These are phyloP conservation scores for Gossypium aridum DNA, from an alignment of 441 rosid species.

Conservation along the genomic window DNA sequence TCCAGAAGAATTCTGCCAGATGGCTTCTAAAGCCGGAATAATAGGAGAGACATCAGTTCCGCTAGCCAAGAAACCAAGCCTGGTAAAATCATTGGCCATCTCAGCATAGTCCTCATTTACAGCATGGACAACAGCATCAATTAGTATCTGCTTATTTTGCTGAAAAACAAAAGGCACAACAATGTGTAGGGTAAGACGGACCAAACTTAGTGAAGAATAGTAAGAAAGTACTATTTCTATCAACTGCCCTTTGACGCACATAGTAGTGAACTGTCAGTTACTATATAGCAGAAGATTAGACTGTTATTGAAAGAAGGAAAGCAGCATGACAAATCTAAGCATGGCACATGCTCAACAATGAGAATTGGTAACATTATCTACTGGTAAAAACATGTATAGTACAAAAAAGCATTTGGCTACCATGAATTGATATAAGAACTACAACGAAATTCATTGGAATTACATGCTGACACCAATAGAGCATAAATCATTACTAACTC, in stretches of 20 bases:
- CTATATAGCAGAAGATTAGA: background rate
- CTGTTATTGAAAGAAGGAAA: background rate
- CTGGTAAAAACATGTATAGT: background rate
- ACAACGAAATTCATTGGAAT: background rate
- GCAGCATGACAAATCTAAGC: background rate
- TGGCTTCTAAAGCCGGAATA: conserved; percentile 90
- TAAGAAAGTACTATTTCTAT: background rate
- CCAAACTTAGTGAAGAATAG: conserved; percentile 6
- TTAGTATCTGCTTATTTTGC: conserved; percentile 96
- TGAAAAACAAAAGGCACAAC: conserved; percentile 33
- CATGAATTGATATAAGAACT: background rate
- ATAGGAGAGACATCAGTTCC: conserved; percentile 92
- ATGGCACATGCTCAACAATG: conserved; percentile 3
- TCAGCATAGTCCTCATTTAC: conserved; percentile 91
- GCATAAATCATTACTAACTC: background rate
- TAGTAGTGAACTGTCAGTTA: background rate
- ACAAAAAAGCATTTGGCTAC: background rate
- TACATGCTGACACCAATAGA: background rate
- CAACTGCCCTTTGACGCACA: background rate
- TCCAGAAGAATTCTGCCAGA: conserved; percentile 93
- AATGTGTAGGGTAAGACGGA: conserved; percentile 1
- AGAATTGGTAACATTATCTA: background rate
- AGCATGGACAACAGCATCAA: conserved; percentile 97
- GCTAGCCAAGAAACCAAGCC: conserved; percentile 92
- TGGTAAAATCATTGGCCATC: conserved; percentile 98